Evolutionary conservation across 1,284 basidiomycete species (phyloP), one percentile per base, ranked within the genome.

Genomic region (Stereum hirsutum): DNA sequence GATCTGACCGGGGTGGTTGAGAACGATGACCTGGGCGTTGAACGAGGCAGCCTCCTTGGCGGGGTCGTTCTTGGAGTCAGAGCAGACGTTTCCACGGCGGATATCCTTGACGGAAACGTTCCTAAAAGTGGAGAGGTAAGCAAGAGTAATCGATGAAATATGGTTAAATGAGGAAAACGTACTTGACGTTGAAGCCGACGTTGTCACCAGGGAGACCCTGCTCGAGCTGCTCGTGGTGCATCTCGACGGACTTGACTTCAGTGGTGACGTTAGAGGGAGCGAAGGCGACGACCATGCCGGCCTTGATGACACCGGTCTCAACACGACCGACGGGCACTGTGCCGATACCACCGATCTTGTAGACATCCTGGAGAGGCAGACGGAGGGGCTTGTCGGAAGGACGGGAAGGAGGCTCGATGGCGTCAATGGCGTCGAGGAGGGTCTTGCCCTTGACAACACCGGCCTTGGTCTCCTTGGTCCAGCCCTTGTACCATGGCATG

Each of bases 81-180:
- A 95, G 62, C 88, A 89, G 60, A 99, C 95, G 74, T 99, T 97
- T 54, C 95, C 95, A 78, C 95, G 93, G 62, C 95, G 94, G 62
- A 99, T 99, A 77, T 99, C 95, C 85, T 99, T 99, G 70, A 99
- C 95, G 50, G 95, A 99, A 38, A 98, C 95, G 91, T 98, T 98
- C 87, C 92, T 95, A 60, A 51, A 39, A 53, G 42, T 49, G 3
- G 46, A 15, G 31, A 39, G 39, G 43, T 11, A 17, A 26, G 14
- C 12, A n/a, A n/a, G n/a, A n/a, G n/a, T n/a, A n/a, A n/a, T n/a
- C n/a, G 10, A 19, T 12, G 23, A 12, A 15, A 28, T 4, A 20
- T 6, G 19, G 30, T 36, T 15, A 44, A 41, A 47, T 35, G 10
- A 19, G 17, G 23, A 50, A 39, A 12, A 65, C 81, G 41, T 54